phyloP scores from a whole-genome alignment of 2,329 filamentous ascomycete genomes.

The Drechslerella dactyloides region DNA sequence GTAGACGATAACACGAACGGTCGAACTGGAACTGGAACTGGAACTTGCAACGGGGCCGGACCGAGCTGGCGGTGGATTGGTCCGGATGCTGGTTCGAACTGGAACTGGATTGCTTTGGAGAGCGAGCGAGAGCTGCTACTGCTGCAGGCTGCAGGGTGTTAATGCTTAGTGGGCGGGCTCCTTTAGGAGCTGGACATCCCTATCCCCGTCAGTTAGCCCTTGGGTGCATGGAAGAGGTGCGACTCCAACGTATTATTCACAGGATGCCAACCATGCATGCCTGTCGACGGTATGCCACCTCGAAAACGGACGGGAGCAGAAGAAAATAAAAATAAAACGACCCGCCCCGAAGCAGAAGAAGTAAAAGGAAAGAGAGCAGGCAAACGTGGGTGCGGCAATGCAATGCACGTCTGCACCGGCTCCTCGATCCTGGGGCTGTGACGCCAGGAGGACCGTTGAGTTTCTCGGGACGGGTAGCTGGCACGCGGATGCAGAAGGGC shows the following conservation, averaged over 20 bases:
- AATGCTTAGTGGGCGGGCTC: background rate
- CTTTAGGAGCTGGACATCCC: slow-evolving; percentile 5
- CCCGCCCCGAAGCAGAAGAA: no score
- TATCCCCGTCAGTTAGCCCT: slow-evolving; percentile 5
- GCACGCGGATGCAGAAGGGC: slow-evolving; percentile 1
- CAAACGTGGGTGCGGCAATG: slow-evolving; percentile 11
- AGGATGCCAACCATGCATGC: slow-evolving; percentile 6
- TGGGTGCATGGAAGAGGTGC: background rate
- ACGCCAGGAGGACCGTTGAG: slow-evolving; percentile 25
- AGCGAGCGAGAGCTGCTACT: background rate
- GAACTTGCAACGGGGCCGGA: background rate
- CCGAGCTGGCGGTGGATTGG: background rate
- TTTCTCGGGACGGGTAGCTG: slow-evolving; percentile 2
- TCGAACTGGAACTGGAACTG: background rate
- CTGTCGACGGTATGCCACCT: background rate
- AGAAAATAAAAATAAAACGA: background rate
- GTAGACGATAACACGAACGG: slow-evolving; percentile 3
- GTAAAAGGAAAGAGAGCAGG: background rate
- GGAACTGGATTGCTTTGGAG: background rate
- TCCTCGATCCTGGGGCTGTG: slow-evolving; percentile 11
- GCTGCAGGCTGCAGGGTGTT: slow-evolving; percentile 8
- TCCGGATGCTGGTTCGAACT: background rate
- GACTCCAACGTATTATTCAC: background rate
- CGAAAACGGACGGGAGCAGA: background rate
- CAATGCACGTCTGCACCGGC: slow-evolving; percentile 4